phyloP scores from a whole-genome alignment of 225 moss, liverwort and hornwort genomes.

The Bryum argenteum region DNA sequence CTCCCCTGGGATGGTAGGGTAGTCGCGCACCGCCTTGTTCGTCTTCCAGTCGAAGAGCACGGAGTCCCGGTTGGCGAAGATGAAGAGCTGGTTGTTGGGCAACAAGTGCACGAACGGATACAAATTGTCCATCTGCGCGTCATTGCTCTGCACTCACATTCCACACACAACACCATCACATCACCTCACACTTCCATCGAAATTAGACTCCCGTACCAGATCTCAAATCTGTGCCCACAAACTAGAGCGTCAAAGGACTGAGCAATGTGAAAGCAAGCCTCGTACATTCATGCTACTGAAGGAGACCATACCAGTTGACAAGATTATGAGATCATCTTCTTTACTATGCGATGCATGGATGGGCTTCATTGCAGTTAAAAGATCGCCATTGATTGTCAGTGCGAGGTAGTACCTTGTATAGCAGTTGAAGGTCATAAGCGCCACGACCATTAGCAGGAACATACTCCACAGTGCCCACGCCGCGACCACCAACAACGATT shows the following conservation, averaged over 20 bases:
- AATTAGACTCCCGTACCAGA: background rate
- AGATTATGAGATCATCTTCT: background rate
- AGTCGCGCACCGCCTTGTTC: conserved; percentile 22
- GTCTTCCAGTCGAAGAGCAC: conserved; percentile 41
- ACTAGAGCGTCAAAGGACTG: no score
- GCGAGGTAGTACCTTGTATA: conserved; percentile 22
- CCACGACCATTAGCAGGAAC: conserved; percentile 59
- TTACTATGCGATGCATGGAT: background rate
- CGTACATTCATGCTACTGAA: no score
- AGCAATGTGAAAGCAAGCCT: background rate
- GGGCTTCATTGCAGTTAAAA: background rate
- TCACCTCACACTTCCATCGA: background rate
- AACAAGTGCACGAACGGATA: conserved; percentile 58
- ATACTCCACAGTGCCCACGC: conserved; percentile 42
- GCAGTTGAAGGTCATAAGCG: conserved; percentile 30
- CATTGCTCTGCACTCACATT: conserved; percentile 23
- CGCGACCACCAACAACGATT: conserved; percentile 54
- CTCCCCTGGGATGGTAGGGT: conserved; percentile 49
- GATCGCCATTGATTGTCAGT: background rate
- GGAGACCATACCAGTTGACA: no score
- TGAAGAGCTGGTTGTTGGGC: conserved; percentile 48
- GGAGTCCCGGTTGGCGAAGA: conserved; percentile 58
- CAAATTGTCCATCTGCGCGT: conserved; percentile 45
- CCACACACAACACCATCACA: background rate
- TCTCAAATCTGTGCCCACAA: background rate